Base-by-base conservation (phyloP, 805 yeast species). In the Cyberlindnera xishuangbannaensis region DNA sequence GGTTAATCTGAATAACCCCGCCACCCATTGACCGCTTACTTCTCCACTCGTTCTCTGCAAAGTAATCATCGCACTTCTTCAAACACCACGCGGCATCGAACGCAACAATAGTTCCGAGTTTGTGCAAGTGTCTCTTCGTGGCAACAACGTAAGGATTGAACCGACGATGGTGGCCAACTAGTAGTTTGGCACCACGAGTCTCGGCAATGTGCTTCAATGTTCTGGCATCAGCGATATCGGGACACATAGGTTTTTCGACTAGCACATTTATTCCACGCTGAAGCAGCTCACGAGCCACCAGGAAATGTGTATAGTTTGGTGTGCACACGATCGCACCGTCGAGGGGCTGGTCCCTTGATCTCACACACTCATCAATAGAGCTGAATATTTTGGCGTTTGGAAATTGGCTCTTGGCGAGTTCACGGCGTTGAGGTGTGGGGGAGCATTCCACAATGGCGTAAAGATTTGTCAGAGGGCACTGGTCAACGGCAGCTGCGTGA, bases 271-370 rank as follows among this genome's bases (percentile, higher is more conserved):
- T 25, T 1, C 45, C 42, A 12, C 14, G 13, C 11, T 28, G 16
- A 7, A 41, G 27, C 2, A 44, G 31, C 19, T 27, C 27, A 11
- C 17, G 27, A 6, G 37, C 30, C 9, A 44, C 48, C 4, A 5
- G 4, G 28, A 33, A 37, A 25, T 44, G 48, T 9, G 45, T 34
- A n/a, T 37, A 39, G 39, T 44, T 44, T 7, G 48, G 48, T 11
- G 48, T 44, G 18, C 48, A 44, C 17, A 44, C 48, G 17, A 41
- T 32, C 12, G 48, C 48, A 18, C 43, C 48, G 24, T 44, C 48
- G 3, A 36, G 32, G 10, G 19, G 31, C 7, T 23, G 15, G 16
- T 30, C 31, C 5, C 25, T 17, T 12, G 30, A 18, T 11, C 18
- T 18, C 4, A 42, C 10, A 25, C 40, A 33, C 13, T 37, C 43